Conservation (phyloP, 2,329 filamentous ascomycete genomes). For the Metarhizium brunneum region DNA sequence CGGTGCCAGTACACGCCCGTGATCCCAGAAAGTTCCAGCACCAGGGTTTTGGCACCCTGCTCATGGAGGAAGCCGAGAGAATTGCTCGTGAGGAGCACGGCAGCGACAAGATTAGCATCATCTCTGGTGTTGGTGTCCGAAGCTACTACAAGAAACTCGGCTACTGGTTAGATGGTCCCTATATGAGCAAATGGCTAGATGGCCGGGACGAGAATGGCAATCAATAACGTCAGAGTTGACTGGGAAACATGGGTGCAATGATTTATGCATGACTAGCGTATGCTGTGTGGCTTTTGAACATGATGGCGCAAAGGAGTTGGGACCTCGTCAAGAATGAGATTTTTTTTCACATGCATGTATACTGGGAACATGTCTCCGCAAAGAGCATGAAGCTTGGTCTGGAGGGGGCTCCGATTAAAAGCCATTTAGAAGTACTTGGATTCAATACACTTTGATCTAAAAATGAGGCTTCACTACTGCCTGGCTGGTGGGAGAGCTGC, state of each 20-base stretch:
- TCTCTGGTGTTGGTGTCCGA: conserved; percentile 92
- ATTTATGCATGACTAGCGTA: neutral
- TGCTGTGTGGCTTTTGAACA: neutral
- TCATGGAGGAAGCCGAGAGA: conserved; percentile 97
- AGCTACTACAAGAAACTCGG: conserved; percentile 92
- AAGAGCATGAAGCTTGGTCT: neutral
- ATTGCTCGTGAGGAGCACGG: conserved; percentile 93
- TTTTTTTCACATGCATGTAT: neutral
- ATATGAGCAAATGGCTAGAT: conserved; percentile 61
- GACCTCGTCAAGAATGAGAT: neutral
- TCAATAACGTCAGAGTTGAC: neutral
- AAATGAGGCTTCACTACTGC: too few relatives aligned
- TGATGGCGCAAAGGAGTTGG: neutral
- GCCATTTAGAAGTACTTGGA: too few relatives aligned
- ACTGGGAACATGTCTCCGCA: neutral
- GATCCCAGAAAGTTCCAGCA: conserved; percentile 98
- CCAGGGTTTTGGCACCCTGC: conserved; percentile 86
- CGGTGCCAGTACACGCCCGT: conserved; percentile 92
- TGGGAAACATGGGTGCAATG: neutral
- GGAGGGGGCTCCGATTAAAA: too few relatives aligned
- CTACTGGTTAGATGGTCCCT: conserved; percentile 88
- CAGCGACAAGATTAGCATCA: conserved; percentile 89
- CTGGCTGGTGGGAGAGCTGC: too few relatives aligned
- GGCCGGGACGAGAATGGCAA: conserved; percentile 23
- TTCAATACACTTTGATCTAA: neutral